Evolutionary conservation across 306 rosid genomes (phyloP), one percentile per base, ranked within the genome.

Genomic region (Cucurbita moschata): DNA sequence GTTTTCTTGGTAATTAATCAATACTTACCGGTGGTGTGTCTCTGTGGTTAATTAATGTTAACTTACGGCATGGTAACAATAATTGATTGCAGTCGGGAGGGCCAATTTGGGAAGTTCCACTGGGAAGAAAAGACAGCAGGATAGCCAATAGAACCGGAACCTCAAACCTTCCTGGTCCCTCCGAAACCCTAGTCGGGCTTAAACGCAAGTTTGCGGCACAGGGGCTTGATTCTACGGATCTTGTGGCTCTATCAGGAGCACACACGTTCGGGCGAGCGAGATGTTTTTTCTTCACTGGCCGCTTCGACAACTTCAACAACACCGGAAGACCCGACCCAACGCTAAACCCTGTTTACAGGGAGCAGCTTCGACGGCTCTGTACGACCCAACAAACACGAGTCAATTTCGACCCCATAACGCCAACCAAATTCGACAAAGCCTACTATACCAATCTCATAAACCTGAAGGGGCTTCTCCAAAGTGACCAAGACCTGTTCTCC

Each of bases 221-320:
- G 6, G 83, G 82, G 4, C 81, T 91, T 10, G 71, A 82, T 79
- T 83, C 88, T 4, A 89, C 76, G 1, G 93, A 91, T 74, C 91
- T 91, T 0, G 96, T 87, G 38, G 90, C 97, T 50, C 77, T 87
- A 56, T 91, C 97, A 3, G 96, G 97, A 58, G 96, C 96, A 0
- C 97, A 92, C 53, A 89, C 89, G 0, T 85, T 92, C 71, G 97
- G 97, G 0, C 79, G 85, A 6, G 78, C 96, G 21, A 92, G 87
- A 9, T 89, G 97, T 54, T 71, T 63, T 12, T 38, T 59, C 39
- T 92, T 92, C 83, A 68, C 42, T 21, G 80, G 56, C 39, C 81
- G 97, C 19, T 72, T 92, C 0, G 81, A 60, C 85, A 87, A 92
- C 68, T 92, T 89, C 78, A 84, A 10, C 23, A 75, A 73, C 53